Evolutionary conservation across 2,329 filamentous ascomycete species (phyloP).

Genomic region (Cytospora piceicola): DNA sequence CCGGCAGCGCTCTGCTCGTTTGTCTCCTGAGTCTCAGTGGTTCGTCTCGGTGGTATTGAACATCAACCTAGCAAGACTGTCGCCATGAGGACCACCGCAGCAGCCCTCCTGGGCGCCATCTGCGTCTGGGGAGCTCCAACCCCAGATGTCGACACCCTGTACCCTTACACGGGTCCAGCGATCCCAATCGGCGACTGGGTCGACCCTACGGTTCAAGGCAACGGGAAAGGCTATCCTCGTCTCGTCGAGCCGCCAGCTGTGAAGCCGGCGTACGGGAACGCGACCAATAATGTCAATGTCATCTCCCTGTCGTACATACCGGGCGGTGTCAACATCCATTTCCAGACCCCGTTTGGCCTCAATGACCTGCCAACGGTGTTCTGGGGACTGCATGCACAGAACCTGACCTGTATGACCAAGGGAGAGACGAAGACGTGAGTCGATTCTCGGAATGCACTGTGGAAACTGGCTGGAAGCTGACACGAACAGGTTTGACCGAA

Average conservation of each 20-base stretch:
- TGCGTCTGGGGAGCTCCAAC: constrained; percentile 16
- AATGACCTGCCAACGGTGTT: constrained; percentile 46
- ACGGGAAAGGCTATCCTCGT: constrained; percentile 55
- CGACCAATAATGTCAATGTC: constrained; percentile 58
- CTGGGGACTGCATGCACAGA: constrained; percentile 45
- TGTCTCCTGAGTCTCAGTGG: neutral
- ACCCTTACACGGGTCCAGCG: constrained; percentile 52
- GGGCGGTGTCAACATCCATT: constrained; percentile 55
- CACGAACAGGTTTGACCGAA: constrained; percentile 50
- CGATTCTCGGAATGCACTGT: neutral
- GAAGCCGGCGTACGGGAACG: constrained; percentile 45
- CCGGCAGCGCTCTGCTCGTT: constrained; percentile 10
- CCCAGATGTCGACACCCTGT: constrained; percentile 45
- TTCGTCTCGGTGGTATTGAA: neutral
- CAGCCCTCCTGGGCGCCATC: constrained; percentile 14
- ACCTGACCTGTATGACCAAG: constrained; percentile 42
- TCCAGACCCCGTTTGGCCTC: constrained; percentile 58
- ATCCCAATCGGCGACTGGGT: constrained; percentile 57
- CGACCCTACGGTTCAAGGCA: constrained; percentile 53
- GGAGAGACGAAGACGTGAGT: constrained; percentile 48
- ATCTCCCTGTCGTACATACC: constrained; percentile 53
- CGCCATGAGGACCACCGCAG: constrained; percentile 12
- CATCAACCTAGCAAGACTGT: neutral
- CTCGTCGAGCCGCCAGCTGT: constrained; percentile 55
- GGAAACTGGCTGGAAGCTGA: neutral